Base-by-base conservation (phyloP, 345 rosid species). In the Tarenaya hassleriana region DNA sequence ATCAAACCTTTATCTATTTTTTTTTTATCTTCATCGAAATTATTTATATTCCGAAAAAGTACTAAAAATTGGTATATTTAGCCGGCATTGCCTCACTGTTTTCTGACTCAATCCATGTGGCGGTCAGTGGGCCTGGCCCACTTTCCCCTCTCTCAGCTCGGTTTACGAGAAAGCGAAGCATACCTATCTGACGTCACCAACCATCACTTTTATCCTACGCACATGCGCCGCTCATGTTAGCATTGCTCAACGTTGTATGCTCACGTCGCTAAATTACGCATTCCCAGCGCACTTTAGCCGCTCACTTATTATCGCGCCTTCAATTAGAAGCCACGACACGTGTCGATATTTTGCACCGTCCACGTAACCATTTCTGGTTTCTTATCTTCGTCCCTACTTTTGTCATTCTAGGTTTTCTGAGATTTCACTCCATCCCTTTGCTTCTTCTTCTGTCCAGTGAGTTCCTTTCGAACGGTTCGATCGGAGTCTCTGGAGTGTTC, bases 51-150 rank as follows among this genome's bases (percentile, higher is more conserved):
- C n/a, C n/a, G n/a, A n/a, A n/a, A n/a, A n/a, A n/a, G n/a, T n/a
- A n/a, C n/a, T n/a, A n/a, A 9, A 8, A 8, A 8, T 8, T 2
- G 40, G 40, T 43, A 12, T 40, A 44, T 42, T 51, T 61, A 27
- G 63, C 67, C 54, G 66, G 58, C 63, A 74, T 52, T 61, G 74
- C 45, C 66, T 72, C 71, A 52, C 50, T 81, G 79, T 74, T 71
- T 52, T 69, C 82, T 60, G 82, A 72, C 78, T 72, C 71, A 14
- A 16, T 66, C 71, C 86, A 80, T 75, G 78, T 80, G 80, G 72
- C 15, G 78, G 72, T 73, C 71, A 69, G 73, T 77, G 74, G 71
- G 57, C 63, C 66, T 60, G 76, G 67, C 74, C 86, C 75, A 71
- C 78, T 41, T 38, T 47, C 44, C n/a, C n/a, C n/a, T n/a, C n/a